Conservation (phyloP, 2,329 filamentous ascomycete species). For the Verticillium zaregamsianum region DNA sequence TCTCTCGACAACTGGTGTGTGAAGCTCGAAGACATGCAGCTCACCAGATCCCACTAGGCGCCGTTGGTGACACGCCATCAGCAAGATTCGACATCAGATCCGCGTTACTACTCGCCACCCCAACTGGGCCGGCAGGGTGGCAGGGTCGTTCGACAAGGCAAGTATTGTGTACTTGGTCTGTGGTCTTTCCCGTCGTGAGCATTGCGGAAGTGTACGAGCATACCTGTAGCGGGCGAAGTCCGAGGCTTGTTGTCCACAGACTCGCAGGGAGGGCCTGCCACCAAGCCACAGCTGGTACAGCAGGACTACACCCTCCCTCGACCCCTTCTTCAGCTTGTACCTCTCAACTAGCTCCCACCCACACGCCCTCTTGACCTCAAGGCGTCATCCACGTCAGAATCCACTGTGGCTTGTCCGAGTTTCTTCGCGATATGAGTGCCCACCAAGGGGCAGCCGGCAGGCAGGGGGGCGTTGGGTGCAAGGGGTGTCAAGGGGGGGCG, state of each 20-base stretch:
- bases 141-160: not conserved
- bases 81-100: not conserved
- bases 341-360: not conserved
- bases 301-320: not conserved
- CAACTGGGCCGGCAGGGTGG: not conserved
- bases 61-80: not conserved
- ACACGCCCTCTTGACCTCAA: not conserved
- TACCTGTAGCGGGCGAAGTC: not conserved
- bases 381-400: not conserved
- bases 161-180: not conserved
- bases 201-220: not conserved
- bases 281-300: not conserved
- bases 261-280: not conserved
- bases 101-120: not conserved
- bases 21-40: not conserved
- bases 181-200: not conserved
- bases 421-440: not conserved
- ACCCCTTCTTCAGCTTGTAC: not conserved
- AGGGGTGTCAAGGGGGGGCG: not conserved
- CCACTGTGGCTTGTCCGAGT: not conserved
- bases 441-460: not conserved
- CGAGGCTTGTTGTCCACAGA: not conserved
- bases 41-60: not conserved
- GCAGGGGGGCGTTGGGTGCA: not conserved
- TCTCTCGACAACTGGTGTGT: not conserved